Evolutionary conservation across 805 yeast genomes (phyloP), one percentile per base, ranked within the genome.

Genomic region (Ogataea allantospora): DNA sequence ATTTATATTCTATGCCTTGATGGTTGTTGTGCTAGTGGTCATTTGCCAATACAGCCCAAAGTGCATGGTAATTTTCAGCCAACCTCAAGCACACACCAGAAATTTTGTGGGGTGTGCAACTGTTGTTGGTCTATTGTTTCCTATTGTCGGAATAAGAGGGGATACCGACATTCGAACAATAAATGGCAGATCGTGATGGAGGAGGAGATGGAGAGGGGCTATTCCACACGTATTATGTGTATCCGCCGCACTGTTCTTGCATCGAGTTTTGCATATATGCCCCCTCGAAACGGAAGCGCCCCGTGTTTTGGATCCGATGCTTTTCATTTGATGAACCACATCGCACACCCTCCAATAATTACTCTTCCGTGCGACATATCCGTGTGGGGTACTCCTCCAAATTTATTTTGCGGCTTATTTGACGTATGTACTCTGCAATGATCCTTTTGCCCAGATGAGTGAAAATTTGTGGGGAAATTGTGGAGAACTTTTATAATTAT

Each of bases 201-300:
- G 38, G 44, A 43, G 47, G 47, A 43, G 48, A 41, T 39, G 49
- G 44, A 38, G 45, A 27, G 46, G 45, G 44, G 46, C 32, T 14
- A 12, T 10, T 18, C 21, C 27, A 22, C 14, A 7, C 10, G 6
- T n/a, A 8, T 22, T 7, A 8, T 12, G 20, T 10, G 32, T 6
- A 17, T 8, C 14, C 19, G 27, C 24, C 15, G 27, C 21, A 6
- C 33, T 23, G 3, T 22, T 23, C 14, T 6, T 15, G 16, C 12
- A 23, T 2, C 8, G 11, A 6, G 9, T 20, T 4, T 10, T 20
- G 14, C 36, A 13, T 22, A 25, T 13, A 21, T 19, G 13, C 13
- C 47, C 47, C 47, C 47, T 30, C 47, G 19, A 26, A 33, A 21
- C 42, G 47, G 44, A 27, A 30, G 8, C 24, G 20, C 12, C 3